Percentiles rank a stretch among this genome's conserved stretches.
phyloP scores from a whole-genome alignment of 495 filamentous ascomycete species.

The Parachaetomium inaequale region DNA sequence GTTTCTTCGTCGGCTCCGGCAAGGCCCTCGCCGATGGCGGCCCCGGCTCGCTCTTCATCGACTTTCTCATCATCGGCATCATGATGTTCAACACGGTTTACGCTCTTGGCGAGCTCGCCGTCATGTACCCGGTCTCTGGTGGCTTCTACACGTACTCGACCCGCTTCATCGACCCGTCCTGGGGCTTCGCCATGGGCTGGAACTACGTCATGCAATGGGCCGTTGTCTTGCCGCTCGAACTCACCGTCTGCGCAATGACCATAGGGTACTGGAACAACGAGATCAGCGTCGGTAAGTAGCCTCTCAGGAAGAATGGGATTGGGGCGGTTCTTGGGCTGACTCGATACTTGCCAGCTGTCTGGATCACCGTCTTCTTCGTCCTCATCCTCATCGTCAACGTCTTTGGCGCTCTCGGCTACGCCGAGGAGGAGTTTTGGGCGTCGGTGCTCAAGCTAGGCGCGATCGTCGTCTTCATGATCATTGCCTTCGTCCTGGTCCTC shows the following conservation, averaged over 20 bases:
- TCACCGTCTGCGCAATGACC: conserved; percentile 53
- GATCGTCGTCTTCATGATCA: conserved; percentile 56
- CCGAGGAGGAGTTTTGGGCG: conserved; percentile 60
- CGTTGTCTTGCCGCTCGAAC: conserved; percentile 54
- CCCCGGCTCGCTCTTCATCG: conserved; percentile 49
- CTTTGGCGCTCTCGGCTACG: conserved; percentile 69
- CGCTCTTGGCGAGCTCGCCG: conserved; percentile 69
- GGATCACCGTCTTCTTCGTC: conserved; percentile 58
- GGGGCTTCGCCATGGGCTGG: conserved; percentile 89
- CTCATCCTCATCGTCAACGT: conserved; percentile 61
- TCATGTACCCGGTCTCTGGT: conserved; percentile 65
- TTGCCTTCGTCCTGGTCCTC: conserved; percentile 56
- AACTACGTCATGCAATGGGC: conserved; percentile 69
- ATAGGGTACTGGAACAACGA: conserved; percentile 55
- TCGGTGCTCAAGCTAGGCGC: conserved; percentile 57
- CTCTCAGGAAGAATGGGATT: not conserved
- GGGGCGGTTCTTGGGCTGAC: not conserved
- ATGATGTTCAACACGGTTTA: conserved; percentile 60
- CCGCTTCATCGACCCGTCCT: conserved; percentile 70
- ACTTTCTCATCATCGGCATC: conserved; percentile 53
- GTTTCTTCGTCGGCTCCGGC: conserved; percentile 55
- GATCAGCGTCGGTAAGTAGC: conserved; percentile 47
- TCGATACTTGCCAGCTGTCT: conserved; percentile 44
- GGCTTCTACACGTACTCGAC: conserved; percentile 63
- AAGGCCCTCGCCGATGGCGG: conserved; percentile 44